Conservation (phyloP, 192 early-diverging fungal species). For the Haplosporangium gracile region DNA sequence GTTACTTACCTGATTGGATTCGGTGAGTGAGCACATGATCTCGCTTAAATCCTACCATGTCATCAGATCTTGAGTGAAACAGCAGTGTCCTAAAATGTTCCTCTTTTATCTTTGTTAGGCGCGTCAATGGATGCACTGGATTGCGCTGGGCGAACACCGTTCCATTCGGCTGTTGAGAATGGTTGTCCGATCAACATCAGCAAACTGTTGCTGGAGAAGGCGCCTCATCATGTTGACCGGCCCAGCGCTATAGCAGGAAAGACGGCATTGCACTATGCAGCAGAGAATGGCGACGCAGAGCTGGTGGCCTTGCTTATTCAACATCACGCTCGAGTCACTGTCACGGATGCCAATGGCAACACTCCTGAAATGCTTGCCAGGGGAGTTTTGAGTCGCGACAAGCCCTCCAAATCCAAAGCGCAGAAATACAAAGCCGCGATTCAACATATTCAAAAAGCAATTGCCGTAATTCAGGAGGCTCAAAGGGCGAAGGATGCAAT, state of each 20-base stretch:
- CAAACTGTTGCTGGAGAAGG: conserved; percentile 47
- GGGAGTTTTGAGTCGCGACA: conserved; percentile 25
- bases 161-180: conserved; percentile 46
- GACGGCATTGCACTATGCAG: conserved; percentile 54
- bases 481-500: conserved; percentile 65
- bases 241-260: conserved; percentile 21
- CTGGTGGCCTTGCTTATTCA: conserved; percentile 46
- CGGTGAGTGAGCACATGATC: conserved; percentile 7
- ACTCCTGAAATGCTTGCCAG: conserved; percentile 52
- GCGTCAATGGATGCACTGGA: conserved; percentile 52
- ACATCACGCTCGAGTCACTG: conserved; percentile 42
- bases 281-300: conserved; percentile 28
- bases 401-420: conserved; percentile 16
- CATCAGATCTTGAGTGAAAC: background rate
- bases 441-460: conserved; percentile 43
- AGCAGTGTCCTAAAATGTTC: background rate
- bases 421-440: conserved; percentile 28
- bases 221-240: conserved; percentile 39
- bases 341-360: conserved; percentile 36
- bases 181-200: conserved; percentile 15
- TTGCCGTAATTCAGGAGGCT: conserved; percentile 36
- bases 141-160: conserved; percentile 39
- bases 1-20: conserved; percentile 24
- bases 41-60: background rate
- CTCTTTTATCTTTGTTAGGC: conserved; percentile 19